A percentile compares a stretch with the other conserved stretches of the same genome.
Conservation (phyloP, 2,329 filamentous ascomycete genomes). For the Diaporthe sp. region DNA sequence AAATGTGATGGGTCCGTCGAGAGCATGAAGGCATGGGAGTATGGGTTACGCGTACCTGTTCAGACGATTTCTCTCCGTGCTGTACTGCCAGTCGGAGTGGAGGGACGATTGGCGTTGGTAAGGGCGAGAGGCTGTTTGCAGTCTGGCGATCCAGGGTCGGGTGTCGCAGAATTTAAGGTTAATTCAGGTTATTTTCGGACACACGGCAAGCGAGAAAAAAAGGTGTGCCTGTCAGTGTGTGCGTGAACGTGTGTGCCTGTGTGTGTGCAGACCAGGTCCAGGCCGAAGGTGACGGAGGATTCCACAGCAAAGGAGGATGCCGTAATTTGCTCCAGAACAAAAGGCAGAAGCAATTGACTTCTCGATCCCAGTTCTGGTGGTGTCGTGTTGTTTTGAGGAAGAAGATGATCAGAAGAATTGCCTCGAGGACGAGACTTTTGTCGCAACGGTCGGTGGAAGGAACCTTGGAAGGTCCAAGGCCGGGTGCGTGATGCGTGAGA, state of each 20-base stretch:
- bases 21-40: background rate
- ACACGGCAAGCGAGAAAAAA: conserved; percentile 11
- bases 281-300: conserved; percentile 3
- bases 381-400: background rate
- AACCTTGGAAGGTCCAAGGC: conserved; percentile 1
- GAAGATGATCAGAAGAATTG: background rate
- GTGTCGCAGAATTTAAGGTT: conserved; percentile 38
- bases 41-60: conserved; percentile 25
- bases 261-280: conserved; percentile 7
- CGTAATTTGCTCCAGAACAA: background rate
- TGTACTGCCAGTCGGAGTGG: background rate
- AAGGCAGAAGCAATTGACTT: background rate
- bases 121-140: conserved; percentile 11
- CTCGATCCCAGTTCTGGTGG: background rate
- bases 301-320: background rate
- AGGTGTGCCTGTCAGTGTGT: background rate
- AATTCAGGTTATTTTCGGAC: conserved; percentile 37
- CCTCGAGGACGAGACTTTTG: background rate
- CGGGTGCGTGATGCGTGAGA: background rate
- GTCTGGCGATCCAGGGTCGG: conserved; percentile 27
- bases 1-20: background rate
- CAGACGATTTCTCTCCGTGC: background rate
- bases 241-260: background rate
- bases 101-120: background rate
- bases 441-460: conserved; percentile 20